These are phyloP conservation scores for Debaryomyces tyrocola DNA, from an alignment of 805 yeast species.

Conservation along the genomic window DNA sequence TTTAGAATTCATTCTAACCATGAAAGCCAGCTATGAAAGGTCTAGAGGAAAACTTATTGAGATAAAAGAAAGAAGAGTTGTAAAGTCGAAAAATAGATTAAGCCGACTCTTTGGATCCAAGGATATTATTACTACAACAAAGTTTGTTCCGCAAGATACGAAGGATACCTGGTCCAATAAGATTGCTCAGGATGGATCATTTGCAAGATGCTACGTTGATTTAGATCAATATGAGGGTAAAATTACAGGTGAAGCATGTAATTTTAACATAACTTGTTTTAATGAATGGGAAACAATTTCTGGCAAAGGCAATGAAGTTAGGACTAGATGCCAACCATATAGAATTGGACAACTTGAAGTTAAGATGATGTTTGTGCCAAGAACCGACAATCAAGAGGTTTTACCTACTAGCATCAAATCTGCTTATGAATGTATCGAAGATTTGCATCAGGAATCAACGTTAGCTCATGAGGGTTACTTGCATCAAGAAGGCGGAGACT, in stretches of 20 bases:
- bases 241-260: constrained; percentile 52
- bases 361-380: constrained; percentile 68
- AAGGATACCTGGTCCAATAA: constrained; percentile 61
- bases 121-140: constrained; percentile 49
- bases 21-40: constrained; percentile 62
- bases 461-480: constrained; percentile 61
- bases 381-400: constrained; percentile 57
- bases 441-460: constrained; percentile 26
- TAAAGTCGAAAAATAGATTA: constrained; percentile 43
- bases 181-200: constrained; percentile 86
- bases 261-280: constrained; percentile 59
- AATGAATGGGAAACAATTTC: constrained; percentile 74
- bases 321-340: constrained; percentile 47
- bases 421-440: constrained; percentile 35
- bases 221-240: constrained; percentile 58
- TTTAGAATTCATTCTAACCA: constrained; percentile 66
- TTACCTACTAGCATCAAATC: constrained; percentile 69
- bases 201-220: constrained; percentile 72
- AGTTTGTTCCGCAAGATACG: constrained; percentile 50
- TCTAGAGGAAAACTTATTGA: constrained; percentile 55
- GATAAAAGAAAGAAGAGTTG: constrained; percentile 55
- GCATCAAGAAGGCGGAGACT: constrained; percentile 91
- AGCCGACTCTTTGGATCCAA: constrained; percentile 51
- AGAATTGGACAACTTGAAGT: constrained; percentile 66
- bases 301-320: constrained; percentile 25